Conservation (phyloP, 495 filamentous ascomycete genomes). For the Podospora comata region DNA sequence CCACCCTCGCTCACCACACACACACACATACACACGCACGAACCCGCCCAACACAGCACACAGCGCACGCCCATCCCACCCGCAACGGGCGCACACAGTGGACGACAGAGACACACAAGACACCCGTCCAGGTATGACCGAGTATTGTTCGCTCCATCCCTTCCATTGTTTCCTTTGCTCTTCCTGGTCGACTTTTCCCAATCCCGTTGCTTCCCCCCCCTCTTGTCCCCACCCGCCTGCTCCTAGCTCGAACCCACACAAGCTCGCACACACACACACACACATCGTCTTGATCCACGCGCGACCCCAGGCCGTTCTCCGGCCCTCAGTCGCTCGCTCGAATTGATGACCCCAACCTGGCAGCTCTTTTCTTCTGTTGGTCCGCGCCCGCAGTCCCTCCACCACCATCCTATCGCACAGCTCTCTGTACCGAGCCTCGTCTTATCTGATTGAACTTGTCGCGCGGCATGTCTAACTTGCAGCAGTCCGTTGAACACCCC, state of each 20-base stretch:
- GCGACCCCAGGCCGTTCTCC: conserved; percentile 7
- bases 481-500: conserved; percentile 13
- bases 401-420: conserved; percentile 8
- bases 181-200: conserved; percentile 1
- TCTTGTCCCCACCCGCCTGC: conserved; percentile 12
- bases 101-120: neutral
- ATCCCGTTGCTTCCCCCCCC: neutral
- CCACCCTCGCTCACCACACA: neutral
- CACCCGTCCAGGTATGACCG: conserved; percentile 1
- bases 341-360: conserved; percentile 24
- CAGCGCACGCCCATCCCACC: too few species aligned
- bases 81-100: neutral
- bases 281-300: conserved; percentile 16
- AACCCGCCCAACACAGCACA: neutral
- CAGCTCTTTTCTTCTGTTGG: conserved; percentile 17
- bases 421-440: conserved; percentile 9
- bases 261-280: neutral
- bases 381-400: conserved; percentile 18
- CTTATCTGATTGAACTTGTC: conserved; percentile 7
- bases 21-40: neutral
- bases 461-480: conserved; percentile 28
- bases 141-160: neutral
- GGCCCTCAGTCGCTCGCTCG: conserved; percentile 18
- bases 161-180: neutral
- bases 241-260: conserved; percentile 15